Evolutionary conservation across 2,329 filamentous ascomycete genomes (phyloP).

Genomic region (Chaetomium strumarium): DNA sequence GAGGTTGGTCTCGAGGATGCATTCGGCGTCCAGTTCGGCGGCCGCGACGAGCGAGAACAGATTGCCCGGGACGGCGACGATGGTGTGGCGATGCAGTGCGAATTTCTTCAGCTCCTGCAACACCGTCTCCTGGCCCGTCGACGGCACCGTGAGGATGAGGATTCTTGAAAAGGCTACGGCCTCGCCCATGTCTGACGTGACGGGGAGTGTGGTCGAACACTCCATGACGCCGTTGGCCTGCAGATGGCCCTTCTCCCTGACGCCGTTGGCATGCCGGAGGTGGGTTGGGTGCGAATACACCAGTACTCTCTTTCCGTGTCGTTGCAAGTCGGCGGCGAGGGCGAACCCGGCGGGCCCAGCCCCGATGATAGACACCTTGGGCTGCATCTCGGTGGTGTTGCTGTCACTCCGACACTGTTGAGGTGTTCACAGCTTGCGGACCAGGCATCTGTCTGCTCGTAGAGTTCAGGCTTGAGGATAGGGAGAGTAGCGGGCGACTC

Average conservation of each 20-base stretch:
- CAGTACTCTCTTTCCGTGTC: not conserved
- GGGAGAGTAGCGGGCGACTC: too few relatives aligned
- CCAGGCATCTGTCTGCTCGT: too few relatives aligned
- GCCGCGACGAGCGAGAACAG: conserved; percentile 5
- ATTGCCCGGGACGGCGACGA: conserved; percentile 3
- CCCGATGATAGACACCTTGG: not conserved
- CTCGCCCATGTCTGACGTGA: conserved; percentile 1
- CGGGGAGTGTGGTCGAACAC: not conserved
- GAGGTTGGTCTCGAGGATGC: conserved; percentile 2
- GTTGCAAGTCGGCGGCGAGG: not conserved
- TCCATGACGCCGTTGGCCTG: not conserved
- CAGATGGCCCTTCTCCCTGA: not conserved
- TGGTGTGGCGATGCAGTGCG: not conserved
- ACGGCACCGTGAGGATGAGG: not conserved
- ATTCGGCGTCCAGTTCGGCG: not conserved
- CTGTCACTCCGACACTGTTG: not conserved
- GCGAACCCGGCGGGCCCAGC: conserved; percentile 3
- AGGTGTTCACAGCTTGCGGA: too few relatives aligned
- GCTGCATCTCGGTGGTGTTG: not conserved
- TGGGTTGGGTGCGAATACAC: not conserved
- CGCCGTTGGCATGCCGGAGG: not conserved
- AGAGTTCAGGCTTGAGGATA: too few relatives aligned
- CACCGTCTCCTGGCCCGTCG: not conserved
- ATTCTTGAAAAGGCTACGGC: not conserved
- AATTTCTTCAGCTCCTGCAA: not conserved